These are phyloP conservation scores for Yamadazyma conglobata DNA, from an alignment of 1,139 yeast species.

Conservation along the genomic window DNA sequence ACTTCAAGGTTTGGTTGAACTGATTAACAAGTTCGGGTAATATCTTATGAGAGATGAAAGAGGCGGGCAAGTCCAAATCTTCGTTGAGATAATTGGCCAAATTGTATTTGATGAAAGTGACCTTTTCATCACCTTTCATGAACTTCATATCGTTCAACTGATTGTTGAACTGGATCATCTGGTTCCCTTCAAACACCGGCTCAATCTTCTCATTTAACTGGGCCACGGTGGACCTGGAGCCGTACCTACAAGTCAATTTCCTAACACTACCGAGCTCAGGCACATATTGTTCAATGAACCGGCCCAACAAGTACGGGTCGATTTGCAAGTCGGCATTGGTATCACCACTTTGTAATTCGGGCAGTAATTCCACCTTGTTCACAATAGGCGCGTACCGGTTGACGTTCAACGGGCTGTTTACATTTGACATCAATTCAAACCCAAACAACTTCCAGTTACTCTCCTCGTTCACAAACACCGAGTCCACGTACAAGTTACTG, in stretches of 20 bases:
- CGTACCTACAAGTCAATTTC: conserved; percentile 23
- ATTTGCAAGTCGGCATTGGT: conserved; percentile 48
- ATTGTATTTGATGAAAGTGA: conserved; percentile 47
- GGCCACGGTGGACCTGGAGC: conserved; percentile 47
- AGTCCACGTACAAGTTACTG: conserved; percentile 55
- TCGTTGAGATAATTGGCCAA: conserved; percentile 23
- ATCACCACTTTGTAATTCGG: conserved; percentile 26
- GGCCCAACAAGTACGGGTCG: conserved; percentile 54
- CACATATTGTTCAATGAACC: conserved; percentile 32
- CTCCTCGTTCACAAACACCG: conserved; percentile 57
- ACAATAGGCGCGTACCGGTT: conserved; percentile 6
- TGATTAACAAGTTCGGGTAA: conserved; percentile 60
- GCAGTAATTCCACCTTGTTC: conserved; percentile 14
- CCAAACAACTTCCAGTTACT: conserved; percentile 92
- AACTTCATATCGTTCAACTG: conserved; percentile 53
- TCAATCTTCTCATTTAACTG: conserved; percentile 47
- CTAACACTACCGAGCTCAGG: conserved; percentile 11
- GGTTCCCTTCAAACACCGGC: conserved; percentile 36
- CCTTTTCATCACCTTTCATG: conserved; percentile 46
- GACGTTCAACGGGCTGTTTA: conserved; percentile 37
- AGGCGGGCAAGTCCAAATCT: conserved; percentile 40
- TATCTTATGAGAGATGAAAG: conserved; percentile 59
- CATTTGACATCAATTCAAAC: conserved; percentile 64
- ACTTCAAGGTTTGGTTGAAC: conserved; percentile 23
- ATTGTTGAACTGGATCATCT: conserved; percentile 45